Conservation (phyloP, 139 green algal species). For the Chlamydomonas eustigma region DNA sequence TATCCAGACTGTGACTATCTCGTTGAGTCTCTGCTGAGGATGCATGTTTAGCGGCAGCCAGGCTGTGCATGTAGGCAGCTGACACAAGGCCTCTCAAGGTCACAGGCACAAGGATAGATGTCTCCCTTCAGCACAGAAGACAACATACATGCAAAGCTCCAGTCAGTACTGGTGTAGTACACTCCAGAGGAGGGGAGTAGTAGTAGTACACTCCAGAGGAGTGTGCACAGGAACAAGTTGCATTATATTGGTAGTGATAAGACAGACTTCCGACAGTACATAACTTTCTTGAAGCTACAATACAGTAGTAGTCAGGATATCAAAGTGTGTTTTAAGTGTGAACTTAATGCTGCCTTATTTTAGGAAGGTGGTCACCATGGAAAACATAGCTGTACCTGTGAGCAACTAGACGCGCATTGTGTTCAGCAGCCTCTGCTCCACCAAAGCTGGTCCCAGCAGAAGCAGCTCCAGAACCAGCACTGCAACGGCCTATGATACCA, state of each 20-base stretch:
- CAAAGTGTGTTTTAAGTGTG: too few relatives aligned
- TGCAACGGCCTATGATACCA: background rate
- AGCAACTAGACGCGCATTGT: background rate
- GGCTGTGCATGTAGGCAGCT: conserved; percentile 1
- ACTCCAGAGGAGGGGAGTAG: too few relatives aligned
- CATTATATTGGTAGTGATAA: too few relatives aligned
- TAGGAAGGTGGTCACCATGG: too few relatives aligned
- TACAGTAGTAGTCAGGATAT: too few relatives aligned
- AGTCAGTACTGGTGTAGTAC: too few relatives aligned
- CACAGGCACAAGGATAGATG: background rate
- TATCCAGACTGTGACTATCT: background rate
- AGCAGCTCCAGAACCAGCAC: background rate
- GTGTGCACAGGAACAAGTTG: too few relatives aligned
- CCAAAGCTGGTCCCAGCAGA: background rate
- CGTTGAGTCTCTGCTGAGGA: background rate
- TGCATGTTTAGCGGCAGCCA: background rate
- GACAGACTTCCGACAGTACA: too few relatives aligned
- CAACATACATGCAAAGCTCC: too few relatives aligned
- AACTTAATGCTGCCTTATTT: too few relatives aligned
- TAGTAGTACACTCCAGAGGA: too few relatives aligned
- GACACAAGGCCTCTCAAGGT: conserved; percentile 3
- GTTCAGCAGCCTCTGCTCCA: background rate
- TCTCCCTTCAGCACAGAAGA: background rate
- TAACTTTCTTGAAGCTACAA: too few relatives aligned
- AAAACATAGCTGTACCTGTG: background rate